Conservation (phyloP, 1,284 basidiomycete genomes). For the Moniliella sp. region DNA sequence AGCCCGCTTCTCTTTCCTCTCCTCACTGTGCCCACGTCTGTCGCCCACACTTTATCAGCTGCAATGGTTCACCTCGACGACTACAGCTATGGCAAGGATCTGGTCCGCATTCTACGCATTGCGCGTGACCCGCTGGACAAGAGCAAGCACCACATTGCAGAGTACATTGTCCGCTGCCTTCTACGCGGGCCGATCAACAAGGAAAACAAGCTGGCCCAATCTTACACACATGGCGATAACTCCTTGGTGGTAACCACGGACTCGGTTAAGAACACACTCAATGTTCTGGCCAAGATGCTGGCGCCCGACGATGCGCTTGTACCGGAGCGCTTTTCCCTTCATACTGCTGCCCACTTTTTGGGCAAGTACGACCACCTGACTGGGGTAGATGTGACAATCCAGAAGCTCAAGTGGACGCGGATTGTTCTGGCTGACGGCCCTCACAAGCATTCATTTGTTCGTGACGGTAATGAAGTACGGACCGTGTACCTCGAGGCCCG, state of each 20-base stretch:
- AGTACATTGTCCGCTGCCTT: slow-evolving; percentile 18
- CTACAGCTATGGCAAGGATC: slow-evolving; percentile 21
- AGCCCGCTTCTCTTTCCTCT: too few species aligned
- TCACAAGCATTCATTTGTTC: slow-evolving; percentile 62
- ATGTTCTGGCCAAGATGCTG: slow-evolving; percentile 35
- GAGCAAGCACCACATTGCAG: slow-evolving; percentile 11
- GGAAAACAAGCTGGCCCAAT: slow-evolving; percentile 10
- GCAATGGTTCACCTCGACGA: slow-evolving; percentile 9
- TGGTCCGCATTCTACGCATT: slow-evolving; percentile 17
- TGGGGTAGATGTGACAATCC: slow-evolving; percentile 54
- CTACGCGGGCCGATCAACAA: too few species aligned
- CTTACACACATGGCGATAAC: slow-evolving; percentile 14
- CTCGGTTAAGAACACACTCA: slow-evolving; percentile 76
- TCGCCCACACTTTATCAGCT: too few species aligned
- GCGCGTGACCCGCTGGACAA: slow-evolving; percentile 12
- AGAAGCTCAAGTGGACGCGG: slow-evolving; percentile 68
- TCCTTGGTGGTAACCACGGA: slow-evolving; percentile 21
- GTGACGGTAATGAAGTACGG: slow-evolving; percentile 78
- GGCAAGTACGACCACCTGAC: slow-evolving; percentile 55
- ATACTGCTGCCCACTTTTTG: slow-evolving; percentile 63
- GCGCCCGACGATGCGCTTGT: too few species aligned
- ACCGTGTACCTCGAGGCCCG: slow-evolving; percentile 46
- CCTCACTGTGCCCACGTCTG: too few species aligned
- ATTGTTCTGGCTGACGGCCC: slow-evolving; percentile 43
- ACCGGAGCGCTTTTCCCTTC: slow-evolving; percentile 65